Conservation (phyloP, 78 protist species). For the Tieghemostelium lacteum region DNA sequence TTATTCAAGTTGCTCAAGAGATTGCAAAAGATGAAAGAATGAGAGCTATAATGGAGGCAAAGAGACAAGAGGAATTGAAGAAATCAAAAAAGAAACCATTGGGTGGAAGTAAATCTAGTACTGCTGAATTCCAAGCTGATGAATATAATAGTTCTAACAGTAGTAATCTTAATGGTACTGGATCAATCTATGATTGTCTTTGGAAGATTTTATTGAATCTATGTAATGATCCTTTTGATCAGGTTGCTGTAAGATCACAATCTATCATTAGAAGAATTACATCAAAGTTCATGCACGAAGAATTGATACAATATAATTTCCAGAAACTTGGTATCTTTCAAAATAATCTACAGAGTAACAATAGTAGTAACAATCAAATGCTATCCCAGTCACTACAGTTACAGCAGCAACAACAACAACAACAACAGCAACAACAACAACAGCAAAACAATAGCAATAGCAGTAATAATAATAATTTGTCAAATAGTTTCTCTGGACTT, state of each 20-base stretch:
- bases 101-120: too few species aligned
- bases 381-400: neutral
- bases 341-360: too few species aligned
- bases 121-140: neutral
- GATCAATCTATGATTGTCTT: slow-evolving; percentile 63
- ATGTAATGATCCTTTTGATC: slow-evolving; percentile 62
- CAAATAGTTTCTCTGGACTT: neutral
- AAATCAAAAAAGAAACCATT: slow-evolving; percentile 24
- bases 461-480: too few species aligned
- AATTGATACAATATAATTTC: slow-evolving; percentile 16
- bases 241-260: slow-evolving; percentile 49
- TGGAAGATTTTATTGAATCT: slow-evolving; percentile 80
- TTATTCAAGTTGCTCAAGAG: slow-evolving; percentile 68
- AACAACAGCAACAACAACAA: neutral
- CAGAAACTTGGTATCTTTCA: neutral
- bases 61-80: slow-evolving; percentile 41
- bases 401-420: neutral
- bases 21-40: slow-evolving; percentile 62
- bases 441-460: too few species aligned
- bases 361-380: neutral
- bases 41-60: slow-evolving; percentile 29
- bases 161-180: slow-evolving; percentile 16
- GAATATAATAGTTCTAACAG: neutral
- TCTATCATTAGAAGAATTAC: slow-evolving; percentile 55
- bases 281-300: slow-evolving; percentile 30